These are phyloP conservation scores for Irpex sp. DNA, from an alignment of 1,284 basidiomycete species.

Conservation along the genomic window DNA sequence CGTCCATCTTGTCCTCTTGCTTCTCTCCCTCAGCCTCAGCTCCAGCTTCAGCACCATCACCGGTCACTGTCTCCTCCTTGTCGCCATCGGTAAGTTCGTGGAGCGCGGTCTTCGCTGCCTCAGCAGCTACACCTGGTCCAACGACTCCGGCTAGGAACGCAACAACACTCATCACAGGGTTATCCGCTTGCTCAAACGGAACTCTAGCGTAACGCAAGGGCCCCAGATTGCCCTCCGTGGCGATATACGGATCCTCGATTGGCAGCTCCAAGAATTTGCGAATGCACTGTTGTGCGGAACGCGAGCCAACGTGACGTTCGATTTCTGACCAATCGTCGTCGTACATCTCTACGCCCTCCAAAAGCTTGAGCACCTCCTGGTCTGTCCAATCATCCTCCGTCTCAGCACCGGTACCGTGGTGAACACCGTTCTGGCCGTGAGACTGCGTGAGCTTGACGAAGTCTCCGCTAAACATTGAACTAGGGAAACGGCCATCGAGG, in stretches of 20 bases:
- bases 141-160: slow-evolving; percentile 95
- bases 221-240: slow-evolving; percentile 73
- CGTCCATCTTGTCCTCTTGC: slow-evolving; percentile 23
- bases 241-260: slow-evolving; percentile 91
- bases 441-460: slow-evolving; percentile 85
- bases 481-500: slow-evolving; percentile 94
- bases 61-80: slow-evolving; percentile 29
- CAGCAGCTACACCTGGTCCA: slow-evolving; percentile 86
- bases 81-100: slow-evolving; percentile 70
- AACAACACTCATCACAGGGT: slow-evolving; percentile 98
- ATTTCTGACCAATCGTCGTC: slow-evolving; percentile 96
- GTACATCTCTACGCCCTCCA: slow-evolving; percentile 97
- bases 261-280: slow-evolving; percentile 94
- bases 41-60: slow-evolving; percentile 17
- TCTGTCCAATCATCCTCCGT: slow-evolving; percentile 84
- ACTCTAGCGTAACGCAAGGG: slow-evolving; percentile 76
- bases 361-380: slow-evolving; percentile 83
- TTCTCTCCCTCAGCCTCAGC: slow-evolving; percentile 12
- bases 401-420: slow-evolving; percentile 39
- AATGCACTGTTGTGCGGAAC: slow-evolving; percentile 93
- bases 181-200: slow-evolving; percentile 93
- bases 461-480: slow-evolving; percentile 94
- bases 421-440: slow-evolving; percentile 31
- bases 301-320: slow-evolving; percentile 88
- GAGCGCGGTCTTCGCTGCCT: slow-evolving; percentile 89